phyloP scores from a whole-genome alignment of 768 basidiomycete genomes.

The Lyophyllum semitale region DNA sequence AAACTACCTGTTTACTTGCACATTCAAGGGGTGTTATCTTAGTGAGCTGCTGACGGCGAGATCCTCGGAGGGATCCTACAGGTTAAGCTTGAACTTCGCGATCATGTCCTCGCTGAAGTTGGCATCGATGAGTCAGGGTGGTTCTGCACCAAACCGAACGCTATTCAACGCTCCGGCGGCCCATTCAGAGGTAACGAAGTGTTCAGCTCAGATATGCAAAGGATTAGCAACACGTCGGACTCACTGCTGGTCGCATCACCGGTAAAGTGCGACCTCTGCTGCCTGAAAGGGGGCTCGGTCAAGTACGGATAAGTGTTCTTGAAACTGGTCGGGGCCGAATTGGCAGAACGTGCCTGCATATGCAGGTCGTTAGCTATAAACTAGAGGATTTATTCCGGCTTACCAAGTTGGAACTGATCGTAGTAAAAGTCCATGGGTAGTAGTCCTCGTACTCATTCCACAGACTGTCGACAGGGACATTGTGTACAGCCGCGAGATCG shows the following conservation, averaged over 20 bases:
- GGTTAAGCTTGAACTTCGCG: constrained; percentile 15
- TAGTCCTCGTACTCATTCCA: constrained; percentile 21
- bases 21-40: background rate
- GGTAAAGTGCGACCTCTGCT: constrained; percentile 32
- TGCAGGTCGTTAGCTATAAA: background rate
- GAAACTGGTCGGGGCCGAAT: constrained; percentile 38
- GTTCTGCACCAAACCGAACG: constrained; percentile 18
- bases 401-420: constrained; percentile 20
- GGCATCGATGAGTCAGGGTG: constrained; percentile 20
- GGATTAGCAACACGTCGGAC: background rate
- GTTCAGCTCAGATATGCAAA: background rate
- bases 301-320: constrained; percentile 22
- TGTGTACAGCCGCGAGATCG: constrained; percentile 30
- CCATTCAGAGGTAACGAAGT: constrained; percentile 11
- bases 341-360: constrained; percentile 31
- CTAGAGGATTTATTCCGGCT: background rate
- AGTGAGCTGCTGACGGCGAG: constrained; percentile 9
- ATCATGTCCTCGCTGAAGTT: constrained; percentile 20
- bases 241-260: constrained; percentile 35
- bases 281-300: constrained; percentile 17
- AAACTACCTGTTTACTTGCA: background rate
- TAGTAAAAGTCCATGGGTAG: constrained; percentile 24
- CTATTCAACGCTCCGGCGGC: constrained; percentile 24
- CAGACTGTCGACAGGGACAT: constrained; percentile 16
- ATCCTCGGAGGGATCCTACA: constrained; percentile 13